Evolutionary conservation across 768 basidiomycete species (phyloP), one percentile per base, ranked within the genome.

Genomic region (Gymnopilus dilepis): DNA sequence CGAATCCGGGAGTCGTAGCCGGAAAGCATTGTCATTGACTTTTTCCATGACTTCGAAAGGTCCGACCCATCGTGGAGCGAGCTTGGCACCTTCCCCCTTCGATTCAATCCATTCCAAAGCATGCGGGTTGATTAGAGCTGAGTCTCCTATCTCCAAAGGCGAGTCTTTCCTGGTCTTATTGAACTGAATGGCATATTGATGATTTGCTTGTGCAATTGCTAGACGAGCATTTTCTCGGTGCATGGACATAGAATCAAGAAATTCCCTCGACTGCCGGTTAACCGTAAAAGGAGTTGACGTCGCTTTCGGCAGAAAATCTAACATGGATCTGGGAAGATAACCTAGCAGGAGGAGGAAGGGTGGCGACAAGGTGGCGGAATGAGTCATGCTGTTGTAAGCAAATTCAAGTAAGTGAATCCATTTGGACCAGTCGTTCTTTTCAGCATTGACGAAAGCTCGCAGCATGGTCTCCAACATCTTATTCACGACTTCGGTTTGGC

Each of bases 381-480:
- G 61, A 0, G 30, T 40, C 43, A 40, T 11, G 13, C 64, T 51
- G 42, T 73, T 73, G 45, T 70, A 61, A 6, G 42, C 34, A 43
- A 70, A 73, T 61, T 73, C 61, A 0, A 59, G 53, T 0, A 66
- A 57, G 1, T 65, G 48, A 0, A 71, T 12, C 6, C 57, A 51
- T 11, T 62, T 33, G 0, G 15, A 31, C 69, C 67, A 71, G 3
- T 62, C 60, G 3, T 58, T 43, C 19, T 65, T 69, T 15, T 64
- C 40, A 1, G 59, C 34, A 31, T 63, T 62, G n/a, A 67, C 65
- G 40, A 61, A 68, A 9, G 68, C 57, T 0, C 65, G 53, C 0
- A 71, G 62, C 19, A 69, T 71, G 3, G 52, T 31, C 33, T 67
- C 59, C 0, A 73, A 56, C 63, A 70, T 67, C 54, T 68, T 62